phyloP scores from a whole-genome alignment of 352 stramenopile species.

The Halophytophthora batemanensis region DNA sequence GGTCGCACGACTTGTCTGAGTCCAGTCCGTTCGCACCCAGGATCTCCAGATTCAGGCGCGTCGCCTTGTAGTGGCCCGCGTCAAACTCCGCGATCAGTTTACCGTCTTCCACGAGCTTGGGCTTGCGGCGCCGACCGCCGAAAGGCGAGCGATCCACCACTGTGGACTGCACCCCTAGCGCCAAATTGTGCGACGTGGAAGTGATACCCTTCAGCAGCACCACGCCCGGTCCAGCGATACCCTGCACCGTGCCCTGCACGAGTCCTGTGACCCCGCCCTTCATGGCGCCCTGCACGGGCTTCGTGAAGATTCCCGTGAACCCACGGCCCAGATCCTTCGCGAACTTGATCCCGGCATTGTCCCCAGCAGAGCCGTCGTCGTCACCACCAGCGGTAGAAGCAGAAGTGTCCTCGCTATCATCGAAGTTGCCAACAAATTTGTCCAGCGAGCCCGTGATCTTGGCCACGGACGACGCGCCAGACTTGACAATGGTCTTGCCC shows the following conservation, averaged over 20 bases:
- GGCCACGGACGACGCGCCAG: slow-evolving; percentile 63
- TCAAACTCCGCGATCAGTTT: slow-evolving; percentile 69
- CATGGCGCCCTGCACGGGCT: slow-evolving; percentile 81
- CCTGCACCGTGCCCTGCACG: slow-evolving; percentile 72
- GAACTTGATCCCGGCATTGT: slow-evolving; percentile 76
- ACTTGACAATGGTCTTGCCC: slow-evolving; percentile 82
- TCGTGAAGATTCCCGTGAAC: slow-evolving; percentile 85
- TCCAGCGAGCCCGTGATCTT: slow-evolving; percentile 88
- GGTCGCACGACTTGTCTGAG: slow-evolving; percentile 74
- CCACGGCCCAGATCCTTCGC: slow-evolving; percentile 83
- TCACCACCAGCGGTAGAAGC: slow-evolving; percentile 5
- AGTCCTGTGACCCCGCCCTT: slow-evolving; percentile 75
- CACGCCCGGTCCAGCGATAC: slow-evolving; percentile 76
- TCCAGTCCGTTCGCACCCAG: slow-evolving; percentile 68
- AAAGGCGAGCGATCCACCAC: slow-evolving; percentile 79
- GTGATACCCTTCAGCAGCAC: slow-evolving; percentile 81
- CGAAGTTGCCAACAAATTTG: slow-evolving; percentile 81
- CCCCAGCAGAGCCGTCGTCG: slow-evolving; percentile 31
- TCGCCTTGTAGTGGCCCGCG: slow-evolving; percentile 56
- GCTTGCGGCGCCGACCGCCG: slow-evolving; percentile 62
- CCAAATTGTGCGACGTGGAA: slow-evolving; percentile 79
- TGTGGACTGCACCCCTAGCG: slow-evolving; percentile 74
- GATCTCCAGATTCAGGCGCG: slow-evolving; percentile 59
- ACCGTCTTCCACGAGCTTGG: slow-evolving; percentile 68
- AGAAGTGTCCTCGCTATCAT: slow-evolving; percentile 35